Percentiles rank a stretch among this genome's conserved stretches.
These are phyloP conservation scores for Musa beccarii DNA, from an alignment of 176 grass and related monocot species.

Conservation along the genomic window DNA sequence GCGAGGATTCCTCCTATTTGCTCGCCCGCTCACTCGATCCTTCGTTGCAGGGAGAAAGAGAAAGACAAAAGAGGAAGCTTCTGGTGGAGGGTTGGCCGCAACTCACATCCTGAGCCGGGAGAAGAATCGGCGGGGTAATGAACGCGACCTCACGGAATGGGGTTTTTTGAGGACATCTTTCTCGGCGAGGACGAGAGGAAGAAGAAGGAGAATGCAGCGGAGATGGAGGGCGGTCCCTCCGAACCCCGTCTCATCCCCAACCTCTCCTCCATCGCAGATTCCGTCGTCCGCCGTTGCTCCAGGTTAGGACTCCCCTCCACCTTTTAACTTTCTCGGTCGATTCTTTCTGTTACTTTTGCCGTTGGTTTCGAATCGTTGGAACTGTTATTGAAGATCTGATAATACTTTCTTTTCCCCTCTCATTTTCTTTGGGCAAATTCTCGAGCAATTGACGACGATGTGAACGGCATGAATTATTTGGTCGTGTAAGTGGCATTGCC, in stretches of 20 bases:
- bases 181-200: constrained; percentile 1
- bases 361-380: too few species aligned
- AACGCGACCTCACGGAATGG: background rate
- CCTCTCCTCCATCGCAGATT: constrained; percentile 58
- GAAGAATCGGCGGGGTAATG: background rate
- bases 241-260: constrained; percentile 25
- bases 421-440: too few species aligned
- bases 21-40: background rate
- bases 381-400: too few species aligned
- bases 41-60: background rate
- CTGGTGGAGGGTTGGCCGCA: background rate
- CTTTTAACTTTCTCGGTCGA: too few species aligned
- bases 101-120: background rate
- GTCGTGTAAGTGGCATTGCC: too few species aligned
- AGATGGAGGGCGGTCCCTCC: constrained; percentile 30
- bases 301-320: constrained; percentile 18
- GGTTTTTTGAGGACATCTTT: constrained; percentile 50
- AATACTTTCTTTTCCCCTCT: too few species aligned
- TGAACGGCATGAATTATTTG: too few species aligned
- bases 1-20: too few species aligned
- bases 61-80: background rate
- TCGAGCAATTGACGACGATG: too few species aligned
- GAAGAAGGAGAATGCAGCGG: background rate
- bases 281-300: constrained; percentile 57
- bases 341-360: too few species aligned